Base-by-base conservation (phyloP, 78 protist species). In the Ministeria vibrans region DNA sequence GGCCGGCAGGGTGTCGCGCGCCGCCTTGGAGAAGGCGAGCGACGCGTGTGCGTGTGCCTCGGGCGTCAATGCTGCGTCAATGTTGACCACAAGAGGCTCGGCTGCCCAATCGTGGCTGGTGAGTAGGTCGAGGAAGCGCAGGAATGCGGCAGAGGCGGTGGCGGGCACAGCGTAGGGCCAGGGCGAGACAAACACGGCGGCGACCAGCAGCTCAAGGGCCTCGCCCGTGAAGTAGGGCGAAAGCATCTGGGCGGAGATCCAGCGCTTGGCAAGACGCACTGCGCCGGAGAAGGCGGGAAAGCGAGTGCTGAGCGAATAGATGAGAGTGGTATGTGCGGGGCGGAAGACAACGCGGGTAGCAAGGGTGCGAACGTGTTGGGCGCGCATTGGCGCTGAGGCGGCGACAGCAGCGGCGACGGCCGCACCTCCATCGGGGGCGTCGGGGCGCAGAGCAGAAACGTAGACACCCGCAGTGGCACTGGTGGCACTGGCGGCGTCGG, bases 161-260 rank as follows among this genome's bases (percentile, higher is more conserved):
- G 27, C 11, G 44, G 71, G 71, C 71, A 42, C 25, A 20, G 2
- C 44, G 71, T 64, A 27, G 30, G 71, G 71, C 44, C 9, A 20
- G 15, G 71, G 71, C 20, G n/a, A 9, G 44, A 27, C 71, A 36
- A 64, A 64, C 1, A 9, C 7, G 15, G 5, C 27, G 32, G 42
- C 42, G 44, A 64, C 71, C 18, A 64, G 39, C 39, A 64, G 42
- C 15, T 64, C 71, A 27, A 64, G 44, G 44, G 71, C 71, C 71
- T 64, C 71, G 44, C 36, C 71, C 71, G 44, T 28, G 44, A 64
- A 28, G 42, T 64, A 27, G 20, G 44, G 44, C 25, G 44, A 34
- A 7, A 64, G 42, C 18, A 64, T 36, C 36, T 64, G 71, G 32
- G 71, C 36, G 44, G 27, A 42, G 44, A 64, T 2, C 71, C 71